Base-by-base conservation (phyloP, 176 grass and related monocot species). In the Phragmites australis region DNA sequence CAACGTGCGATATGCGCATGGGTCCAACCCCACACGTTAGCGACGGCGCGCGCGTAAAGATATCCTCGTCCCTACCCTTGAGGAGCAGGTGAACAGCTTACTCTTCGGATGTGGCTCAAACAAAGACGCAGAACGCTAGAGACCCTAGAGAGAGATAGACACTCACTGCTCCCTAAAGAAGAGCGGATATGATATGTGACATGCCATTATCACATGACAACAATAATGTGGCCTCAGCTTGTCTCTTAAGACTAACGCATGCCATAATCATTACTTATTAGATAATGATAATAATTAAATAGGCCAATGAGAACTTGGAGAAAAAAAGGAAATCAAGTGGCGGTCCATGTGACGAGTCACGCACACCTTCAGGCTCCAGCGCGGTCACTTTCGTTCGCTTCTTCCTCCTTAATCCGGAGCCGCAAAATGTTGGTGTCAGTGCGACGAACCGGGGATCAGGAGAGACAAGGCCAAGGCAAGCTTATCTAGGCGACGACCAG, bases 171-270 rank as follows among this genome's bases (percentile, higher is more conserved):
- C n/a, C n/a, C n/a, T n/a, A n/a, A 16, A n/a, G 52, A 4, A 17
- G 59, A 16, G 59, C 30, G 59, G 70, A 73, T 56, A 56, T 37
- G 27, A 26, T 72, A 18, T 12, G 54, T 62, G 74, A 60, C 64
- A 61, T 53, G 71, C 70, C 75, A 68, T 79, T 74, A 79, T 84
- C 58, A 25, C 31, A 70, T 88, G 73, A 59, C 43, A 57, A 5
- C 44, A 17, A 47, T 62, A 26, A 22, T 29, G 39, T 55, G 85
- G 34, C 73, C 16, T 75, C 5, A 70, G 43, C 58, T 63, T 37
- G 37, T 54, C 45, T 58, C 19, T 15, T 50, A 82, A 27, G 65
- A 50, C 6, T 47, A 67, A 49, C 13, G 34, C 52, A 42, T 63
- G 50, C 16, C 9, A 70, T 27, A 29, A 27, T 9, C 19, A 68